Conservation (phyloP, 2,329 filamentous ascomycete genomes). For the Scorias spongiosa region DNA sequence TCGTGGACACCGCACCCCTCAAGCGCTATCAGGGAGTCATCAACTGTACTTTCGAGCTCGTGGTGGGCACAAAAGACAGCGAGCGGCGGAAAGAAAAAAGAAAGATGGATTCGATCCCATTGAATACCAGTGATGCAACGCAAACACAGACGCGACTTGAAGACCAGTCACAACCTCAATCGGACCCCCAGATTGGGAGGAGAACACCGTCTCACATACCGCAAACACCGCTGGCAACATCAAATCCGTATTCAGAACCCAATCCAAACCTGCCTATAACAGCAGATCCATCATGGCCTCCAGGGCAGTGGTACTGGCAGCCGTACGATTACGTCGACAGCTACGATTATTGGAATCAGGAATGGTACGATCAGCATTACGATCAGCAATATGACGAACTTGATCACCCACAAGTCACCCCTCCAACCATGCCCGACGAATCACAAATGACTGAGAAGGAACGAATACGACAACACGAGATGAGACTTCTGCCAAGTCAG, state of each 20-base stretch:
- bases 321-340: conserved; percentile 16
- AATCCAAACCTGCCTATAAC: neutral
- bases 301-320: neutral
- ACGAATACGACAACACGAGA: conserved; percentile 60
- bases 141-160: conserved; percentile 8
- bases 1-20: conserved; percentile 76
- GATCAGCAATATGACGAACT: conserved; percentile 1
- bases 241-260: neutral
- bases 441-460: conserved; percentile 66
- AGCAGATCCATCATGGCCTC: conserved; percentile 3
- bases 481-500: conserved; percentile 64
- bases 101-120: conserved; percentile 17
- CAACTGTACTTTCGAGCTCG: conserved; percentile 67
- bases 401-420: conserved; percentile 17
- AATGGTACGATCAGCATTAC: conserved; percentile 7
- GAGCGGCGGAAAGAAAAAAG: conserved; percentile 37
- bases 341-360: conserved; percentile 13
- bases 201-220: neutral
- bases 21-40: conserved; percentile 86
- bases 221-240: neutral
- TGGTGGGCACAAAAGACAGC: conserved; percentile 76
- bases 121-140: neutral
- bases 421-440: conserved; percentile 45
- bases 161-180: conserved; percentile 8
- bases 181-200: conserved; percentile 6